Percentiles rank a stretch among this genome's conserved stretches.
Evolutionary conservation across 2,329 filamentous ascomycete species (phyloP).

Genomic region (Teratosphaeria gauchensis): DNA sequence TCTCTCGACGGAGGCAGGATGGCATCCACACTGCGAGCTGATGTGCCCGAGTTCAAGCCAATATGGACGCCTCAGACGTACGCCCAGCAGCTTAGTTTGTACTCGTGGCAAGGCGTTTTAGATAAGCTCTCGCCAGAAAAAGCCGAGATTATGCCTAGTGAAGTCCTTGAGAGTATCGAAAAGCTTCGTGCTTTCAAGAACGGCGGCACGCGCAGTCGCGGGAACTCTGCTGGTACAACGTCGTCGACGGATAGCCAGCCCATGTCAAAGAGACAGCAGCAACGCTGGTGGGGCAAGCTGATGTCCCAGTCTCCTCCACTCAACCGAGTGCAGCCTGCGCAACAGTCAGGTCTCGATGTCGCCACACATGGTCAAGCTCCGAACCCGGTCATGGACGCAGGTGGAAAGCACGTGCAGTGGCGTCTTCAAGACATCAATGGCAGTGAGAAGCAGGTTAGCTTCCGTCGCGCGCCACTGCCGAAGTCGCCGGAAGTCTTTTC

Average conservation of each 20-base stretch:
- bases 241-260: neutral
- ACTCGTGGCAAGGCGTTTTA: constrained; percentile 5
- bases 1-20: neutral
- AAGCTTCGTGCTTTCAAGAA: constrained; percentile 6
- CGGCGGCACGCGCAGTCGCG: neutral
- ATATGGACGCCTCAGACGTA: constrained; percentile 8
- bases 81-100: constrained; percentile 9
- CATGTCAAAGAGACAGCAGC: constrained; percentile 4
- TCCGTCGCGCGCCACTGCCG: constrained; percentile 3
- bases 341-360: neutral
- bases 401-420: constrained; percentile 11
- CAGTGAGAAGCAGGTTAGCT: constrained; percentile 7
- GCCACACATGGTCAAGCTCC: constrained; percentile 8
- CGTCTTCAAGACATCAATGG: constrained; percentile 1
- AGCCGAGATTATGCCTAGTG: constrained; percentile 2
- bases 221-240: neutral
- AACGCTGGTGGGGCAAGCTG: constrained; percentile 9
- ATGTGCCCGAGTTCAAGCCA: constrained; percentile 18
- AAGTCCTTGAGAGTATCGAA: constrained; percentile 4
- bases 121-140: constrained; percentile 3
- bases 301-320: neutral
- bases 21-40: constrained; percentile 14
- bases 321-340: neutral
- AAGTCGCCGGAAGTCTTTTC: neutral
- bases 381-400: constrained; percentile 9